These are phyloP conservation scores for Neurospora hispaniola DNA, from an alignment of 495 filamentous ascomycete genomes.

Conservation along the genomic window DNA sequence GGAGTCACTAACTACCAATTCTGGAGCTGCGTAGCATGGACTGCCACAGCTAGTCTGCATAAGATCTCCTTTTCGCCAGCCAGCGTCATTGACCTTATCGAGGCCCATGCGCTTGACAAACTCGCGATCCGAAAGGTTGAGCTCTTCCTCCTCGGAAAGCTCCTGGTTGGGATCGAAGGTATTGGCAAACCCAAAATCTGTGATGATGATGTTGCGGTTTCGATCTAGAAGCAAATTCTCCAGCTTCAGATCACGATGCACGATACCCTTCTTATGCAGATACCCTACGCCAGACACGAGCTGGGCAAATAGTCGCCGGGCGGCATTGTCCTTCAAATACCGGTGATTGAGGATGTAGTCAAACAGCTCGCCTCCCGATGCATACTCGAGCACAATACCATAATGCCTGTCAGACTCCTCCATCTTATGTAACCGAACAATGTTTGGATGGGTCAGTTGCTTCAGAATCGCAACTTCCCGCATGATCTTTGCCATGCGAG, in stretches of 20 bases:
- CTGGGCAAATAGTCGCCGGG: conserved; percentile 87
- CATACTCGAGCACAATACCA: conserved; percentile 97
- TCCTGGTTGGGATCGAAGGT: conserved; percentile 88
- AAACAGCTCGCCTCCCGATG: conserved; percentile 94
- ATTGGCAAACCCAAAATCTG: conserved; percentile 98
- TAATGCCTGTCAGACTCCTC: conserved; percentile 93
- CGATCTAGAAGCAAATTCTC: conserved; percentile 94
- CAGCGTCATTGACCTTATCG: conserved; percentile 49
- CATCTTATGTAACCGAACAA: conserved; percentile 96
- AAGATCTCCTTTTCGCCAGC: conserved; percentile 56
- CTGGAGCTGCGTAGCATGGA: conserved; percentile 91
- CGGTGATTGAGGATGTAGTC: conserved; percentile 96
- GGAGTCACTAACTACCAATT: conserved; percentile 95
- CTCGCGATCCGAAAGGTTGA: conserved; percentile 72
- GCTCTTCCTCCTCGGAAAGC: conserved; percentile 79
- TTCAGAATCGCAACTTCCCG: conserved; percentile 89
- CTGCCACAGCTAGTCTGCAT: conserved; percentile 80
- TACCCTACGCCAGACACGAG: conserved; percentile 95
- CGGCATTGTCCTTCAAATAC: conserved; percentile 87
- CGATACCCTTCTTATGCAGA: conserved; percentile 97
- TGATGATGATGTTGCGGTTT: conserved; percentile 98
- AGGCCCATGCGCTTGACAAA: conserved; percentile 70
- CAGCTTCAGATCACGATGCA: conserved; percentile 93
- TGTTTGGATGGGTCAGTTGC: conserved; percentile 82
- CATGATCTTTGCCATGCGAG: conserved; percentile 88